These are phyloP conservation scores for Mycena galopus DNA, from an alignment of 768 basidiomycete genomes.

Conservation along the genomic window DNA sequence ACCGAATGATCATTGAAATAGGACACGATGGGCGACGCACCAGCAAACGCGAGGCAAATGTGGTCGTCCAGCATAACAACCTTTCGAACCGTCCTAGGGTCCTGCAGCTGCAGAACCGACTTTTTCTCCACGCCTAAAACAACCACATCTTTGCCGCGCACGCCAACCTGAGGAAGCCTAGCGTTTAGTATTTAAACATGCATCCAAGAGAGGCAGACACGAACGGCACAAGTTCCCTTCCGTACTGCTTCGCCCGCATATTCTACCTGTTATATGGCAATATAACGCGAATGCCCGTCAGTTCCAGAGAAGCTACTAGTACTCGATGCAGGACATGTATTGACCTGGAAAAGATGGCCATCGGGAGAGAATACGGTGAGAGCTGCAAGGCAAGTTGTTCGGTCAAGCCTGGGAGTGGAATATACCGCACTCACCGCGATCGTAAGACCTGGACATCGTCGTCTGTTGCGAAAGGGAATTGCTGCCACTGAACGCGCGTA, in stretches of 20 bases:
- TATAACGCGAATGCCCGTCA: slow-evolving; percentile 35
- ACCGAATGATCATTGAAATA: slow-evolving; percentile 14
- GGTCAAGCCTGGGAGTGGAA: not conserved
- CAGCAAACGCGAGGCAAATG: slow-evolving; percentile 96
- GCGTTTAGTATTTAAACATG: slow-evolving; percentile 24
- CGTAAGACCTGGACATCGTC: slow-evolving; percentile 93
- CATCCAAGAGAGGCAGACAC: slow-evolving; percentile 36
- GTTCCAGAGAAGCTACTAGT: slow-evolving; percentile 22
- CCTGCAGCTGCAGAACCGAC: slow-evolving; percentile 95
- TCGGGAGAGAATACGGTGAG: slow-evolving; percentile 99
- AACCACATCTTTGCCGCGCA: slow-evolving; percentile 93
- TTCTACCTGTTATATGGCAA: slow-evolving; percentile 80
- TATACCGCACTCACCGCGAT: slow-evolving; percentile 77
- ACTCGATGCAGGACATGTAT: slow-evolving; percentile 30
- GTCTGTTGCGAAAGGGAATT: slow-evolving; percentile 28
- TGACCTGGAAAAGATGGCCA: slow-evolving; percentile 97
- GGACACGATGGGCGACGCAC: slow-evolving; percentile 60
- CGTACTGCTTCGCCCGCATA: slow-evolving; percentile 98
- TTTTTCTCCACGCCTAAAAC: slow-evolving; percentile 99
- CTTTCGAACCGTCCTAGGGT: slow-evolving; percentile 96
- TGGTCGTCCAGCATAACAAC: slow-evolving; percentile 99
- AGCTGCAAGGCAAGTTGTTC: slow-evolving; percentile 60
- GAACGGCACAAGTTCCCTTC: slow-evolving; percentile 96
- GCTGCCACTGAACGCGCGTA: slow-evolving; percentile 70
- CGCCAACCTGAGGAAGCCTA: slow-evolving; percentile 79